Conservation (phyloP, 2,329 filamentous ascomycete species). For the Domatiomyces catenatus region DNA sequence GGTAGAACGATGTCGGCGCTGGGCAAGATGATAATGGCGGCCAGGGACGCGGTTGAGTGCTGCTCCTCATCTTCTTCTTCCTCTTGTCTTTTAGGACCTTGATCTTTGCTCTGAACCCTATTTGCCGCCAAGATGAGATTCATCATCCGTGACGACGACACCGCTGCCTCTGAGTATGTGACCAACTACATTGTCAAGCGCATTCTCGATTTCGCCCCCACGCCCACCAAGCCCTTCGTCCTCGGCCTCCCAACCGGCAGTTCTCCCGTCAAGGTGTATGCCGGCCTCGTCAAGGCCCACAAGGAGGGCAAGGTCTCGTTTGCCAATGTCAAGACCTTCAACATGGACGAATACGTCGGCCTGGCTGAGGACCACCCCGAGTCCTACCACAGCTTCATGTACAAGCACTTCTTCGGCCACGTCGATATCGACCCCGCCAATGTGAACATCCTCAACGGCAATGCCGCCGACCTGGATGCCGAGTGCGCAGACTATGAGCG, state of each 20-base stretch:
- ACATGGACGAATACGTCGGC: conserved; percentile 86
- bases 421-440: conserved; percentile 68
- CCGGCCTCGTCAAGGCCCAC: conserved; percentile 46
- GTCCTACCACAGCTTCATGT: conserved; percentile 87
- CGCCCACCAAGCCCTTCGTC: conserved; percentile 58
- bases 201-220: conserved; percentile 63
- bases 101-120: not conserved
- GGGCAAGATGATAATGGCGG: not conserved
- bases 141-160: conserved; percentile 61
- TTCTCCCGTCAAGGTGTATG: conserved; percentile 64
- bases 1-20: not conserved
- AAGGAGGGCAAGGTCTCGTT: conserved; percentile 53
- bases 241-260: conserved; percentile 72
- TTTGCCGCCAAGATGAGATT: conserved; percentile 48
- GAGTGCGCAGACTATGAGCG: conserved; percentile 70
- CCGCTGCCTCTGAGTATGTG: conserved; percentile 56
- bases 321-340: conserved; percentile 78
- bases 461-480: conserved; percentile 56
- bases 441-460: conserved; percentile 73
- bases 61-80: not conserved
- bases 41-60: not conserved
- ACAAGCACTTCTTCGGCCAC: conserved; percentile 77
- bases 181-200: conserved; percentile 69
- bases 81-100: not conserved
- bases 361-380: conserved; percentile 69